Evolutionary conservation across 768 basidiomycete genomes (phyloP).

Genomic region (Rhizopogon sp.): DNA sequence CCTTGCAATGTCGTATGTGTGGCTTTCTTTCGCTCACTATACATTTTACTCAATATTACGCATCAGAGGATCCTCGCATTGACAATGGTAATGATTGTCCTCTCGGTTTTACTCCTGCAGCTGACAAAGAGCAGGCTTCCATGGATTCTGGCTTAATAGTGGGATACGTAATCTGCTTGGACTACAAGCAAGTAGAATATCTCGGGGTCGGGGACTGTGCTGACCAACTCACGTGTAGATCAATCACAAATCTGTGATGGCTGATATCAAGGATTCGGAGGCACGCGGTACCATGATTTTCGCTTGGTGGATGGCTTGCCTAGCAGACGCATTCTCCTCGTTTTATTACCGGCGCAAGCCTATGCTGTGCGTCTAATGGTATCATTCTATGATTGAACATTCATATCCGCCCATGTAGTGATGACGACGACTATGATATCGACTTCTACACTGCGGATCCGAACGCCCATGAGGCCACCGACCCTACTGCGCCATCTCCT

Average conservation of each 20-base stretch:
- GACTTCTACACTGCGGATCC: slow-evolving; percentile 81
- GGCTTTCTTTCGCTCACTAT: not conserved
- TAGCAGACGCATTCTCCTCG: slow-evolving; percentile 78
- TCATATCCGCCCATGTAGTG: slow-evolving; percentile 34
- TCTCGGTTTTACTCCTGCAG: slow-evolving; percentile 7
- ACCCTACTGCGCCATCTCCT: slow-evolving; percentile 53
- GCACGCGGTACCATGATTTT: slow-evolving; percentile 82
- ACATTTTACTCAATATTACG: slow-evolving; percentile 6
- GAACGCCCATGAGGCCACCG: slow-evolving; percentile 41
- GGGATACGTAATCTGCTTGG: slow-evolving; percentile 77
- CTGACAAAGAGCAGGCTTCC: slow-evolving; percentile 53
- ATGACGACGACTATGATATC: slow-evolving; percentile 87
- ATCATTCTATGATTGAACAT: slow-evolving; percentile 8
- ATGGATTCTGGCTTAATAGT: slow-evolving; percentile 78
- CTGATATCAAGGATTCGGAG: slow-evolving; percentile 68
- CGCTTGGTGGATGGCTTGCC: slow-evolving; percentile 91
- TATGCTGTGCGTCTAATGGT: slow-evolving; percentile 43
- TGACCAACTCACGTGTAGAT: slow-evolving; percentile 43
- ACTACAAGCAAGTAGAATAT: slow-evolving; percentile 46
- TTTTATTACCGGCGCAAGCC: slow-evolving; percentile 86
- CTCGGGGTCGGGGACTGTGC: slow-evolving; percentile 4
- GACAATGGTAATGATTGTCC: slow-evolving; percentile 50
- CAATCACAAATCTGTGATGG: slow-evolving; percentile 78
- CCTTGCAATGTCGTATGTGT: slow-evolving; percentile 81
- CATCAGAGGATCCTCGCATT: slow-evolving; percentile 66